Evolutionary conservation across 208 protist species (phyloP), one percentile per base, ranked within the genome.

Genomic region (Leishmania martiniquensis): DNA sequence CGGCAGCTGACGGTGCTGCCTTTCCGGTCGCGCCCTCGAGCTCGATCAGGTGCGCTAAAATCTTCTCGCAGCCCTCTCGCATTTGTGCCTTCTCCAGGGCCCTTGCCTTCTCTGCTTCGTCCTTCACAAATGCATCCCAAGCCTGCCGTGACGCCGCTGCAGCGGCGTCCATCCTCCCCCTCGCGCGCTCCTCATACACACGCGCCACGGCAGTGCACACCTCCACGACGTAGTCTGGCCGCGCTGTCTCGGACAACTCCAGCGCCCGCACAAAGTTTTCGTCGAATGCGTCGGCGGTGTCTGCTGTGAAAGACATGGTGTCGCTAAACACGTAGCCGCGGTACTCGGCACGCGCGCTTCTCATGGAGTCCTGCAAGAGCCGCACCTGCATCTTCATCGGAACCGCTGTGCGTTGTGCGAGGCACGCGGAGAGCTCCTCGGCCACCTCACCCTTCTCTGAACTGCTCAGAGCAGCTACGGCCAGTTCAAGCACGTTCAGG

Each of bases 271-370:
- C 44, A 57, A 83, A 88, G 17, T 82, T 68, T 37, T 85, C 79
- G 66, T 87, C 66, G 55, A 91, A 88, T 2, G 62, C n/a, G 15
- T 84, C 71, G n/a, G 65, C 9, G 4, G 76, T 66, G 37, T 29
- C 57, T 4, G 84, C 76, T 0, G 72, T 74, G 51, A 72, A 81
- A 60, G 80, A 45, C 73, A 85, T 72, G 10, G 85, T 84, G 68
- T 98, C 93, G 70, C 91, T 95, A 49, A 96, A 88, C 37, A 98
- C 91, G 83, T 93, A 98, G 70, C 94, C 94, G 54, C 87, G 84
- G 80, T 94, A 90, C 34, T 78, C 45, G 37, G 68, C 81, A 10
- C 84, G 77, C 29, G 84, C 68, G 6, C 52, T 70, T 49, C 65
- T 34, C 54, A 96, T 68, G 69, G 85, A 88, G 37, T 80, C 72